Evolutionary conservation across 257 asterid species (phyloP), one percentile per base, ranked within the genome.

Genomic region (Anisodus acutangulus): DNA sequence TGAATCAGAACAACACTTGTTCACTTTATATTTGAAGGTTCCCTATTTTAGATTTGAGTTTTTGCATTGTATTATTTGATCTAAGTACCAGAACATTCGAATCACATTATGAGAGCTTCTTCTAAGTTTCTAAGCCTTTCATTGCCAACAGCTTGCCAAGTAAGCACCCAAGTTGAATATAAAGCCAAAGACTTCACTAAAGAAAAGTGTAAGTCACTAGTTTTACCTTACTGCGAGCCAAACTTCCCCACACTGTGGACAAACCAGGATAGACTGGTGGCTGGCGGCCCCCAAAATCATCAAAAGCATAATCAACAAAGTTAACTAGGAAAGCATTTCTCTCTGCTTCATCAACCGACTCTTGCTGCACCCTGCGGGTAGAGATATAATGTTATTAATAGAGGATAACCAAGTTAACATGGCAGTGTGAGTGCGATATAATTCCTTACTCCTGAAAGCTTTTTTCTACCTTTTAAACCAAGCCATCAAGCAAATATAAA

Each of bases 221-320:
- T 37, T 35, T 83, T 92, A 97, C 99, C 99, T 97, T 97, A 89
- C 99, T 97, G 87, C 99, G 99, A 55, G 99, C 99, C 93, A 97
- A 91, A 91, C 99, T 97, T 90, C 99, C 99, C 99, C 99, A 97
- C 9, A 97, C 99, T 55, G 99, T 97, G 87, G 98, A 89, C 86
- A 97, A 91, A 85, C 99, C 99, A 80, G 99, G 98, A 90, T 97
- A 97, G 15, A 97, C 99, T 31, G 99, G 99, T 82, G 97, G 96
- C 80, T 94, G 98, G 83, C 97, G 99, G 22, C 97, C 98, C 82
- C 98, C 99, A 89, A 97, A 97, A 91, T 97, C 98, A 88, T 97
- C 98, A 83, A 97, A 97, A 86, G 97, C 97, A 90, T 88, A 95
- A 89, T 97, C 99, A 72, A 93, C 98, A 87, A 90, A 97, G 90